These are phyloP conservation scores for Saksenaea oblongispora DNA, from an alignment of 371 early-diverging fungal genomes.

Conservation along the genomic window DNA sequence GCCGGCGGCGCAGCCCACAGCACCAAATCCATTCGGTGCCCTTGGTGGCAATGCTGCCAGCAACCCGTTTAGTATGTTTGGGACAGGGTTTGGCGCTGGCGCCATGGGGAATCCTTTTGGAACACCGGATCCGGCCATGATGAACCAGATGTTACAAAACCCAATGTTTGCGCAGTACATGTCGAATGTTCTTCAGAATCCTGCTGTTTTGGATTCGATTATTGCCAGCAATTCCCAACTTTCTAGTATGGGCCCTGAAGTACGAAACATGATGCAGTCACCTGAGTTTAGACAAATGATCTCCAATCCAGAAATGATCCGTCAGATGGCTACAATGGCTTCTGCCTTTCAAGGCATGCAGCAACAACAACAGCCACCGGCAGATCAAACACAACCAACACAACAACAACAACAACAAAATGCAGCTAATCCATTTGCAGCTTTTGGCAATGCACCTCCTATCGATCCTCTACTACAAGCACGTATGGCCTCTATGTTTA, in stretches of 20 bases:
- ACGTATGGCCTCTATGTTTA: slow-evolving; percentile 45
- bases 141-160: slow-evolving; percentile 78
- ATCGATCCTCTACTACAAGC: slow-evolving; percentile 51
- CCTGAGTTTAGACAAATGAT: slow-evolving; percentile 87
- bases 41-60: slow-evolving; percentile 42
- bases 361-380: slow-evolving; percentile 29
- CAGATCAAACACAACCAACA: slow-evolving; percentile 8
- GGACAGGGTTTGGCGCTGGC: slow-evolving; percentile 46
- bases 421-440: slow-evolving; percentile 11
- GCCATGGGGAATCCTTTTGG: slow-evolving; percentile 64
- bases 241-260: slow-evolving; percentile 82
- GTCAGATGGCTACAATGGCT: slow-evolving; percentile 77
- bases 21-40: slow-evolving; percentile 47
- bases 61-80: slow-evolving; percentile 59
- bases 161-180: slow-evolving; percentile 84
- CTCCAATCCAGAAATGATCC: slow-evolving; percentile 81
- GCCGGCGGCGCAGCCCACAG: slow-evolving; percentile 22
- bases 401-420: slow-evolving; percentile 4
- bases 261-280: slow-evolving; percentile 77
- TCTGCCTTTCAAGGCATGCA: slow-evolving; percentile 59
- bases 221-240: slow-evolving; percentile 82
- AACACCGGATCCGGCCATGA: slow-evolving; percentile 68
- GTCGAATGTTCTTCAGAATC: slow-evolving; percentile 78
- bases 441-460: slow-evolving; percentile 29
- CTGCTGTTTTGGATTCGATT: slow-evolving; percentile 81